These are phyloP conservation scores for Pterulicium gracile DNA, from an alignment of 1,284 basidiomycete species.

Conservation along the genomic window DNA sequence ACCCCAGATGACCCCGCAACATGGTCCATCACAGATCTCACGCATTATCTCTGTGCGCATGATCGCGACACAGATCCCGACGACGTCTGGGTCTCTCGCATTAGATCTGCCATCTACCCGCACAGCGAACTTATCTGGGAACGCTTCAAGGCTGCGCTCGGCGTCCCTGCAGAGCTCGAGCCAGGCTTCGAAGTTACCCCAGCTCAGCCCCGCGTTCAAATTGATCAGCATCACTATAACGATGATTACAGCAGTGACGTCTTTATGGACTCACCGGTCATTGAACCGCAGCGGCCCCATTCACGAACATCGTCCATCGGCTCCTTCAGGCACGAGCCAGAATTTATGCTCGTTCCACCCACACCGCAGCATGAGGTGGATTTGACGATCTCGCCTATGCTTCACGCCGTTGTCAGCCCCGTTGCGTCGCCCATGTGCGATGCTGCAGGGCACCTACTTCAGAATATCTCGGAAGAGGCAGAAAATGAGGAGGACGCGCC, in stretches of 20 bases:
- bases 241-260: background rate
- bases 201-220: background rate
- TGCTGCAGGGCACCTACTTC: background rate
- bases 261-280: slow-evolving; percentile 1
- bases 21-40: slow-evolving; percentile 51
- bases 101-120: slow-evolving; percentile 54
- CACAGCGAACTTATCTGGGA: slow-evolving; percentile 77
- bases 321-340: background rate
- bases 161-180: slow-evolving; percentile 68
- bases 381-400: background rate
- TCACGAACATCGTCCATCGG: background rate
- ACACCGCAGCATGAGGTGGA: background rate
- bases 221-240: background rate
- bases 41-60: slow-evolving; percentile 47
- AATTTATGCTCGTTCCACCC: background rate
- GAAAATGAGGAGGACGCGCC: background rate
- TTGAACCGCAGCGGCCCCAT: slow-evolving; percentile 1
- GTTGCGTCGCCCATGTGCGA: background rate
- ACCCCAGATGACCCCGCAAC: slow-evolving; percentile 31
- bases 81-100: slow-evolving; percentile 48
- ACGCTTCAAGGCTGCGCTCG: slow-evolving; percentile 66
- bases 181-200: slow-evolving; percentile 30
- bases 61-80: slow-evolving; percentile 51
- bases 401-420: background rate
- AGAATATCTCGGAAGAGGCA: slow-evolving; percentile 1